Conservation (phyloP, 306 rosid genomes). For the Pyrus pyrifolia region DNA sequence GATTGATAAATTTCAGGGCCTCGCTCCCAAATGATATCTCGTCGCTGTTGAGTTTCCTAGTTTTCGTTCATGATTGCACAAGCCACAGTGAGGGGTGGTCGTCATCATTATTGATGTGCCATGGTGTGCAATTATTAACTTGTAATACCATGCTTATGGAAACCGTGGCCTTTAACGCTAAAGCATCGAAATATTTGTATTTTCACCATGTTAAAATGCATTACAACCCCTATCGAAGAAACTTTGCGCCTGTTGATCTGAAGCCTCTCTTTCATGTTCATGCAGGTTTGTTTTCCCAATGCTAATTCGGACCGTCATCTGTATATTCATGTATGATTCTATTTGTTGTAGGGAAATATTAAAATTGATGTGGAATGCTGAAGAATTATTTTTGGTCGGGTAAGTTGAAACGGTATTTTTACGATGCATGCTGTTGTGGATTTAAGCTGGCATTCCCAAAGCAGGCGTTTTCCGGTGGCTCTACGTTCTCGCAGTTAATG, state of each 20-base stretch:
- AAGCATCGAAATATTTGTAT: constrained; percentile 4
- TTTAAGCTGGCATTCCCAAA: constrained; percentile 2
- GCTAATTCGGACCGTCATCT: constrained; percentile 64
- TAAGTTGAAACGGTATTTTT: constrained; percentile 15
- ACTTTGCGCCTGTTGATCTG: constrained; percentile 47
- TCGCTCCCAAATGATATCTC: constrained; percentile 54
- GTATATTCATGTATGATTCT: constrained; percentile 56
- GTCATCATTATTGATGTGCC: constrained; percentile 11
- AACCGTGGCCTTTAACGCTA: background rate
- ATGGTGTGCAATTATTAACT: constrained; percentile 19
- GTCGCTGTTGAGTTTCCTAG: constrained; percentile 47
- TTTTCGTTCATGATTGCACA: constrained; percentile 40
- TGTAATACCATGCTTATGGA: constrained; percentile 34
- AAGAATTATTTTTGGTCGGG: constrained; percentile 19
- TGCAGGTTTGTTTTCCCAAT: constrained; percentile 77
- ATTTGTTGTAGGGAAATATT: constrained; percentile 27
- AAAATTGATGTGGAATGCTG: constrained; percentile 16
- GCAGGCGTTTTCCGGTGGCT: constrained; percentile 21
- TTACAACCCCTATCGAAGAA: constrained; percentile 26
- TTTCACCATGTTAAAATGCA: constrained; percentile 19
- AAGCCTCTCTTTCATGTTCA: constrained; percentile 63
- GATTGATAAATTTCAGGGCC: constrained; percentile 82
- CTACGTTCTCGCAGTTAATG: background rate
- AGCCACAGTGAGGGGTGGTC: constrained; percentile 29
- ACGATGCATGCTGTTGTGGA: constrained; percentile 10